Conservation (phyloP, 768 basidiomycete species). For the Tubosaeta sp. region DNA sequence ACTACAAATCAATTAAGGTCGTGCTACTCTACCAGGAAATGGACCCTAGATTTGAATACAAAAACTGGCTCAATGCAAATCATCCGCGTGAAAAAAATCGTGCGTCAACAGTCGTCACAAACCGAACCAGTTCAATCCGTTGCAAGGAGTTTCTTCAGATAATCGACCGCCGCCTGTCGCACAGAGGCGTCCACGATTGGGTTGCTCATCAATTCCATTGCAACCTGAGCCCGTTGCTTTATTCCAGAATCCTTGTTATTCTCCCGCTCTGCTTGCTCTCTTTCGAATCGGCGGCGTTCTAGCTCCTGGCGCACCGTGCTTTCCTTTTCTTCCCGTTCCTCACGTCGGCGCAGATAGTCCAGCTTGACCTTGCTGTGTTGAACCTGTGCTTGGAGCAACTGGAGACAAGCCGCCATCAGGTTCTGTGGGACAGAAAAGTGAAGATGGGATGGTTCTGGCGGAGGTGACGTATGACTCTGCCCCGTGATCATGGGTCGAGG, state of each 20-base stretch:
- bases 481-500: constrained; percentile 9
- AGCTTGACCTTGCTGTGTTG: constrained; percentile 68
- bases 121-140: constrained; percentile 26
- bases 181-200: constrained; percentile 54
- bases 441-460: constrained; percentile 39
- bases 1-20: constrained; percentile 6
- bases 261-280: constrained; percentile 55
- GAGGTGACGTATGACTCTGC: constrained; percentile 13
- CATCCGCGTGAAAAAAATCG: constrained; percentile 6
- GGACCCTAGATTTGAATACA: constrained; percentile 2
- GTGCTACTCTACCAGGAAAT: constrained; percentile 6
- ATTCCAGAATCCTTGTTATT: constrained; percentile 47
- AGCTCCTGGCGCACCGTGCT: constrained; percentile 46
- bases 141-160: constrained; percentile 62
- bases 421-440: constrained; percentile 54
- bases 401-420: constrained; percentile 52
- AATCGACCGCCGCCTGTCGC: constrained; percentile 65
- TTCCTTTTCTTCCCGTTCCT: constrained; percentile 67
- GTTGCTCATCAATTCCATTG: constrained; percentile 62
- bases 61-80: constrained; percentile 10
- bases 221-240: constrained; percentile 62
- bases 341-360: constrained; percentile 61
- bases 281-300: constrained; percentile 50
- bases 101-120: constrained; percentile 4
- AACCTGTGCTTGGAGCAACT: constrained; percentile 61